These are phyloP conservation scores for Furcasterigmium furcatum DNA, from an alignment of 2,329 filamentous ascomycete genomes.

Conservation along the genomic window DNA sequence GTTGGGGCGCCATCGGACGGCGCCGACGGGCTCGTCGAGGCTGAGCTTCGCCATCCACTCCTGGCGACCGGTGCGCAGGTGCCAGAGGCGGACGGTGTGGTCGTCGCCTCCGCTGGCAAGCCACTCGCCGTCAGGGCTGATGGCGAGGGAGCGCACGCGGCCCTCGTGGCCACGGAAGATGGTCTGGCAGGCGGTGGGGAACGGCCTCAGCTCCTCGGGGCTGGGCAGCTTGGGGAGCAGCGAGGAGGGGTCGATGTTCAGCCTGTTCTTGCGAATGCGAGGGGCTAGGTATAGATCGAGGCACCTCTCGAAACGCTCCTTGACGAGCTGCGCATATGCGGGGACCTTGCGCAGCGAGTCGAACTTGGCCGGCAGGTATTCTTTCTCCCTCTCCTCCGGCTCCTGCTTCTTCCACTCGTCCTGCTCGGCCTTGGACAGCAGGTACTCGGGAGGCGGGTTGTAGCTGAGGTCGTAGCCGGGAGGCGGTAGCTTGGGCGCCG, in stretches of 20 bases:
- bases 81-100: constrained; percentile 88
- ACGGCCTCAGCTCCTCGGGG: constrained; percentile 90
- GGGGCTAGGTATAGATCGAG: constrained; percentile 94
- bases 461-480: constrained; percentile 96
- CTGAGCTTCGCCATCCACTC: constrained; percentile 81
- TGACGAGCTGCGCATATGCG: constrained; percentile 83
- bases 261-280: constrained; percentile 83
- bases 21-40: constrained; percentile 75
- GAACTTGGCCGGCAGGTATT: constrained; percentile 81
- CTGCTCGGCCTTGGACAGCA: constrained; percentile 81
- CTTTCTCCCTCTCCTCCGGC: constrained; percentile 85
- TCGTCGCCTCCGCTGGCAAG: constrained; percentile 93
- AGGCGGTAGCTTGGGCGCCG: constrained; percentile 88
- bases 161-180: constrained; percentile 87
- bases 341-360: constrained; percentile 87
- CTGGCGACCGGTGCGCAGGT: constrained; percentile 79
- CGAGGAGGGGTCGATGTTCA: constrained; percentile 95
- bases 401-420: constrained; percentile 82
- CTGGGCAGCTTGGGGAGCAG: constrained; percentile 89
- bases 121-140: constrained; percentile 83
- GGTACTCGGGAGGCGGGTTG: constrained; percentile 91
- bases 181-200: constrained; percentile 85
- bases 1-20: constrained; percentile 84
- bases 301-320: constrained; percentile 94
- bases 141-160: constrained; percentile 76